A percentile compares a stretch with the other conserved stretches of the same genome.
phyloP scores from a whole-genome alignment of 2,329 filamentous ascomycete species.

The Ophiostoma australiae region DNA sequence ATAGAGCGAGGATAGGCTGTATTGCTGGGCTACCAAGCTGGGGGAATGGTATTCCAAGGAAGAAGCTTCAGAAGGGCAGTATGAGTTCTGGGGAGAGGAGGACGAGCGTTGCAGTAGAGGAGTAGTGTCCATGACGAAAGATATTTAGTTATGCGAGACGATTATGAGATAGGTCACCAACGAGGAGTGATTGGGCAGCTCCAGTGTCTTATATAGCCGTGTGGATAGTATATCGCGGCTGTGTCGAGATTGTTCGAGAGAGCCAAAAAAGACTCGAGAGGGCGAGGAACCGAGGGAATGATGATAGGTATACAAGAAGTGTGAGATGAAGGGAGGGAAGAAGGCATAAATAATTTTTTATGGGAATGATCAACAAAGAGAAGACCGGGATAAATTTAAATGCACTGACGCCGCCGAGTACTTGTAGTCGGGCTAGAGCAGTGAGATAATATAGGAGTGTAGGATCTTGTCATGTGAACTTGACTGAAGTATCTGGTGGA shows the following conservation, averaged over 20 bases:
- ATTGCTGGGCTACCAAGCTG: constrained; percentile 41
- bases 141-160: neutral
- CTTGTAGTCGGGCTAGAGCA: neutral
- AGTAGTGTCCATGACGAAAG: constrained; percentile 45
- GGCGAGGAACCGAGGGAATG: neutral
- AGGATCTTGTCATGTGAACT: neutral
- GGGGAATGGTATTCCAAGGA: constrained; percentile 46
- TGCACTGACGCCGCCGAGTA: neutral
- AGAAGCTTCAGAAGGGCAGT: constrained; percentile 40
- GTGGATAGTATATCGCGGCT: constrained; percentile 12
- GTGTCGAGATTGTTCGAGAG: constrained; percentile 8
- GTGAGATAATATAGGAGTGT: neutral
- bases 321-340: neutral
- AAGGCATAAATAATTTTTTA: neutral
- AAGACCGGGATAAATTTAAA: neutral
- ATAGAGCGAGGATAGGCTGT: constrained; percentile 42
- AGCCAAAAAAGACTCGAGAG: neutral
- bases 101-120: constrained; percentile 46
- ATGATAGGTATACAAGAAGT: neutral
- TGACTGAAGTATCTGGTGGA: neutral
- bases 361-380: constrained; percentile 1
- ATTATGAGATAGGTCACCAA: neutral
- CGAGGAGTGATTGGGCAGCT: neutral
- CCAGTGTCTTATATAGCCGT: constrained; percentile 6
- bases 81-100: constrained; percentile 42